Conservation (phyloP, 2,329 filamentous ascomycete species). For the Botryotinia calthae region DNA sequence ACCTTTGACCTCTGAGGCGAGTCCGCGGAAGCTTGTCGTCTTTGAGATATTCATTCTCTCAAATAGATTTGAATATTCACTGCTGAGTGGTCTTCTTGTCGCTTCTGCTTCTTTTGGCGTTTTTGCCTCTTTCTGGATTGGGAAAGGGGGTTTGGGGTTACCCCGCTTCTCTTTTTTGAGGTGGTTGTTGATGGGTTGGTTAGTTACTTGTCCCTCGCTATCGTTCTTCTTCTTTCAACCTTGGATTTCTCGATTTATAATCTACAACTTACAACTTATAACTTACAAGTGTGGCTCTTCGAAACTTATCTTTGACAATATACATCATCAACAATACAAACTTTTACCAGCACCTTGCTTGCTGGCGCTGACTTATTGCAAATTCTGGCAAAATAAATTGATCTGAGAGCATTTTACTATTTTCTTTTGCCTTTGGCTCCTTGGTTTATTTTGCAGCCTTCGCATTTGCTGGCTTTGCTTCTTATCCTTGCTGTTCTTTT, state of each 20-base stretch:
- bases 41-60: background rate
- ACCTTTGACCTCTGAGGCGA: background rate
- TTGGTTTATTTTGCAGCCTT: background rate
- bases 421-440: background rate
- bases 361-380: background rate
- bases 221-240: background rate
- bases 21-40: background rate
- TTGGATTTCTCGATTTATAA: too few relatives aligned
- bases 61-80: background rate
- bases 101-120: background rate
- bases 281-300: background rate
- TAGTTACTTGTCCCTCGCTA: too few relatives aligned
- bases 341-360: background rate
- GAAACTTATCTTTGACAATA: background rate
- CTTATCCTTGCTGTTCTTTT: background rate
- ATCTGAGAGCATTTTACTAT: background rate
- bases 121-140: background rate
- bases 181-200: too few relatives aligned
- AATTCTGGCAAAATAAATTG: background rate
- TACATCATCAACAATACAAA: background rate
- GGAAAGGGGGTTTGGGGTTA: accelerated
- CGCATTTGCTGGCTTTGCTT: background rate
- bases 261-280: background rate
- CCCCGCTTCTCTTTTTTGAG: background rate
- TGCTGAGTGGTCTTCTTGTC: background rate